phyloP scores from a whole-genome alignment of 257 asterid genomes.

The Petrea volubilis region DNA sequence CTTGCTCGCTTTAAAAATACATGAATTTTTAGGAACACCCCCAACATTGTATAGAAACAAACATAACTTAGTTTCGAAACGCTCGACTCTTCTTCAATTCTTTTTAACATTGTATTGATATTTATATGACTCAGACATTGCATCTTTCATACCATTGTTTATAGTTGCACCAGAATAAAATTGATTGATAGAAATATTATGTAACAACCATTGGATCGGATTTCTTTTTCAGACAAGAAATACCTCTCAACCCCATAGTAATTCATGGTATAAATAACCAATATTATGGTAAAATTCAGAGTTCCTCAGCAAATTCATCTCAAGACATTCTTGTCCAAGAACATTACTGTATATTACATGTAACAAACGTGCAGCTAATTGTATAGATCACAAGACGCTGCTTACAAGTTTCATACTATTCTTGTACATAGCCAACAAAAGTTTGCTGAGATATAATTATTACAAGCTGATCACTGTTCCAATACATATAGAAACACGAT shows the following conservation, averaged over 20 bases:
- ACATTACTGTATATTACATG: no score
- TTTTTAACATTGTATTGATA: not conserved
- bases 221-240: slow-evolving; percentile 22
- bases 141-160: not conserved
- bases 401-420: not conserved
- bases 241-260: not conserved
- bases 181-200: not conserved
- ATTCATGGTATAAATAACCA: not conserved
- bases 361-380: no score
- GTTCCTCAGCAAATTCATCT: not conserved
- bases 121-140: slow-evolving; percentile 15
- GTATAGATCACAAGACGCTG: not conserved
- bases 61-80: not conserved
- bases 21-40: not conserved
- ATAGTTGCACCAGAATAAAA: slow-evolving; percentile 7
- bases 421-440: not conserved
- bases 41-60: not conserved
- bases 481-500: no score
- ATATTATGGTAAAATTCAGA: not conserved
- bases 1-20: not conserved
- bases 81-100: not conserved
- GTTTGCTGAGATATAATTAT: not conserved
- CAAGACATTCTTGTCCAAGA: no score
- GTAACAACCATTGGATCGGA: slow-evolving; percentile 13
- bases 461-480: not conserved